These are phyloP conservation scores for Kodamaea ohmeri DNA, from an alignment of 1,139 yeast genomes.

Conservation along the genomic window DNA sequence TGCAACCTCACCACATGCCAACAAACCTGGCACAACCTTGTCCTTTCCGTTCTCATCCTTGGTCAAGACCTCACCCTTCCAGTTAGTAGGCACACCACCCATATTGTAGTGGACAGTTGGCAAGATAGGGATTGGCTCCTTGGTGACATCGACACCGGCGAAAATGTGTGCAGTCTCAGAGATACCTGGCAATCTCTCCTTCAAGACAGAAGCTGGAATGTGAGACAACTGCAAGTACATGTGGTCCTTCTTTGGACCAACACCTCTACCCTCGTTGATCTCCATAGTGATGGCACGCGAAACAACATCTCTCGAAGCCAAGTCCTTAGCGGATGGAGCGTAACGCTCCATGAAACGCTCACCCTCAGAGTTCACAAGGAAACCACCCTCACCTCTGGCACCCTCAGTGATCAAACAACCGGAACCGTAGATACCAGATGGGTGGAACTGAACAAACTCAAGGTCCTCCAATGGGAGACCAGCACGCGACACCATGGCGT, in stretches of 20 bases:
- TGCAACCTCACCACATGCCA: conserved; percentile 99
- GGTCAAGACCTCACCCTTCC: conserved; percentile 92
- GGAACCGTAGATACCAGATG: conserved; percentile 98
- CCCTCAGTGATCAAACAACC: conserved; percentile 99
- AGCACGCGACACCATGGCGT: conserved; percentile 97
- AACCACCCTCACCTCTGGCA: conserved; percentile 99
- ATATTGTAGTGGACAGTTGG: conserved; percentile 99
- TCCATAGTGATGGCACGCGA: conserved; percentile 98
- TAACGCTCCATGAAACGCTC: conserved; percentile 99
- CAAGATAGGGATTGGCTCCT: conserved; percentile 97
- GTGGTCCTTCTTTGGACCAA: conserved; percentile 94
- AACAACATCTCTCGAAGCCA: conserved; percentile 98
- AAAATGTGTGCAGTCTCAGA: conserved; percentile 98
- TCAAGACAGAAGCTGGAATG: conserved; percentile 85
- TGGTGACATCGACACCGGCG: conserved; percentile 98
- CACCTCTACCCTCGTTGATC: conserved; percentile 99
- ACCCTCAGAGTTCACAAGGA: conserved; percentile 92
- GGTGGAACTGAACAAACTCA: conserved; percentile 98
- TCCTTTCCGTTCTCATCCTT: conserved; percentile 87
- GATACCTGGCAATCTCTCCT: conserved; percentile 98
- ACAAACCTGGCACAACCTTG: conserved; percentile 86
- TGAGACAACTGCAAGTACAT: conserved; percentile 92
- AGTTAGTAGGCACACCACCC: conserved; percentile 99
- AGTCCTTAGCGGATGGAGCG: conserved; percentile 97
- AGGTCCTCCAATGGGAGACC: conserved; percentile 97